phyloP scores from a whole-genome alignment of 176 grass and related monocot species.

The Eremochloa ophiuroides region DNA sequence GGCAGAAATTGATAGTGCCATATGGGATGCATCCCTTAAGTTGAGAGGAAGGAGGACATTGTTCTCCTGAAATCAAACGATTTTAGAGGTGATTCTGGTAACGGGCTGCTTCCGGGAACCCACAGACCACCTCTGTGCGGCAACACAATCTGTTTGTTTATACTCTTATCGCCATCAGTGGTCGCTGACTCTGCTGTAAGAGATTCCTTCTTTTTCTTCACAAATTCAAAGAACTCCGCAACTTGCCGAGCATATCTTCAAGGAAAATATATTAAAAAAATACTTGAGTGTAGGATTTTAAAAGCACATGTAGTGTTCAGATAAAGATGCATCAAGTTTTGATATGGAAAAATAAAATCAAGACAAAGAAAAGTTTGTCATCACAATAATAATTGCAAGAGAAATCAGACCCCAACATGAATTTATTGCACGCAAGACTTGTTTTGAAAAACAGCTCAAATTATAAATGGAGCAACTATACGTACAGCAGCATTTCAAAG shows the following conservation, averaged over 20 bases:
- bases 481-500: neutral
- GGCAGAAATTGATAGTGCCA: neutral
- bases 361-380: neutral
- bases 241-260: conserved; percentile 91
- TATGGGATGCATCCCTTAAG: conserved; percentile 31
- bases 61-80: conserved; percentile 61
- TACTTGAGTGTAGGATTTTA: neutral
- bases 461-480: neutral
- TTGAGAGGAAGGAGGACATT: conserved; percentile 64
- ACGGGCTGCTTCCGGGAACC: conserved; percentile 45
- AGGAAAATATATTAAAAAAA: conserved; percentile 21
- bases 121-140: conserved; percentile 51
- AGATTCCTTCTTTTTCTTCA: conserved; percentile 94
- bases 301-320: conserved; percentile 7
- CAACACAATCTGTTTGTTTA: conserved; percentile 48
- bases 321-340: neutral
- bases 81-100: conserved; percentile 34
- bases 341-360: neutral
- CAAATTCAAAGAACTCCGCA: conserved; percentile 93
- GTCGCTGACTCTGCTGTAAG: conserved; percentile 33
- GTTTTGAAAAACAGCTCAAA: neutral
- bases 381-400: neutral
- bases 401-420: neutral
- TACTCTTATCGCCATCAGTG: neutral
- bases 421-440: neutral